A percentile compares a stretch with the other conserved stretches of the same genome.
These are phyloP conservation scores for Podila horticola DNA, from an alignment of 192 early-diverging fungal genomes.

Conservation along the genomic window DNA sequence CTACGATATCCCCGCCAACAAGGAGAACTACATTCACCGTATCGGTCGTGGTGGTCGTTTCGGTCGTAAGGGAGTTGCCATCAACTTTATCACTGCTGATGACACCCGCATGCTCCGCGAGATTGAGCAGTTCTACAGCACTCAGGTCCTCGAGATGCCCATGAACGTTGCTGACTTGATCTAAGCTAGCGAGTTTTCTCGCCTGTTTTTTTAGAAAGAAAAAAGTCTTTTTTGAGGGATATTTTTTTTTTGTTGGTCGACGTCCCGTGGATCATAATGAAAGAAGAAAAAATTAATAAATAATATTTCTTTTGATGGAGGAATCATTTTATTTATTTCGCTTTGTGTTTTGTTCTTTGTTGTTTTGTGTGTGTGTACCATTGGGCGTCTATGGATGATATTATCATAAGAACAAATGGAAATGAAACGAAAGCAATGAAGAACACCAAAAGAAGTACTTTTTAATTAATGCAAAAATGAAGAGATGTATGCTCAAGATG, in stretches of 20 bases:
- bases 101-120: slow-evolving; percentile 88
- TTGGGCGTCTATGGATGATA: neutral
- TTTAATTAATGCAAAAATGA: neutral
- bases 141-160: slow-evolving; percentile 99
- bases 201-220: slow-evolving; percentile 11
- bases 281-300: slow-evolving; percentile 39
- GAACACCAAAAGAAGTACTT: too few relatives aligned
- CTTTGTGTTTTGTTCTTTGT: neutral
- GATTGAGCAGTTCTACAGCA: slow-evolving; percentile 96
- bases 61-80: slow-evolving; percentile 99
- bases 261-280: neutral
- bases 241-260: neutral
- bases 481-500: neutral
- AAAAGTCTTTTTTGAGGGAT: neutral
- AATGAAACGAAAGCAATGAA: neutral
- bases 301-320: slow-evolving; percentile 40
- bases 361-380: neutral
- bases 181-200: too few relatives aligned
- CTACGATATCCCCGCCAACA: slow-evolving; percentile 98
- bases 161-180: slow-evolving; percentile 95
- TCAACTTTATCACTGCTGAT: slow-evolving; percentile 99
- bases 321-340: neutral
- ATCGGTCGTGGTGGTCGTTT: slow-evolving; percentile 99
- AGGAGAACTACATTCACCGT: slow-evolving; percentile 99
- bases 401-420: too few relatives aligned